Base-by-base conservation (phyloP, 768 basidiomycete species). In the Suillus americanus region DNA sequence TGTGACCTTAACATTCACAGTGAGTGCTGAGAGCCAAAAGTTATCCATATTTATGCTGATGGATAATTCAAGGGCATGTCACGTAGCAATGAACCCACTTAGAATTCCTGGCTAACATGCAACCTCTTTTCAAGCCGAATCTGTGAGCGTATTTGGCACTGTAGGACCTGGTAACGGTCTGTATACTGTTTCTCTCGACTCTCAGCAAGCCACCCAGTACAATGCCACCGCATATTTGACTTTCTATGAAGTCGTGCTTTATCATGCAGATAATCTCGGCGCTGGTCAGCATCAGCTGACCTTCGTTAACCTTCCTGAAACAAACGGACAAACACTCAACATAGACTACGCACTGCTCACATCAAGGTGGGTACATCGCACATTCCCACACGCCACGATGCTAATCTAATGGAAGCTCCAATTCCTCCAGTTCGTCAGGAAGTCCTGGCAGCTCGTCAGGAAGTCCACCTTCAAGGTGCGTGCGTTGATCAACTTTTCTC, bases 101-200 rank as follows among this genome's bases (percentile, higher is more conserved):
- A 6, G 64, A 25, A 18, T 12, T 20, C n/a, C 18, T 28, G 25
- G 40, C 63, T 25, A 10, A 33, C 20, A 35, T 63, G 46, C 18
- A n/a, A 28, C 35, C 28, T 30, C 46, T 41, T 30, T 3, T 43
- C 12, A 41, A 80, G 84, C 82, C 50, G 79, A 80, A 64, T 80
- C 77, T 14, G 76, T 85, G n/a, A 79, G 79, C 0, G 57, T 85
- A 9, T 84, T 79, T 60, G 81, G 83, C 20, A 74, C 83, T 12
- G 74, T 80, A 1, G 75, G 79, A 23, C 77, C 79, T 23, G 62
- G 66, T 4, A 74, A 74, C 38, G 72, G 78, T 25, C 70, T 72
- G 5, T 82, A 80, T 63, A 67, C 70, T 0, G 77, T 78, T 25
- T 72, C 78, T 63, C 35, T 82, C 53, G 79, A 81, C 53, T 73